Conservation (phyloP, 2,329 filamentous ascomycete species). For the Exophiala spinifera region DNA sequence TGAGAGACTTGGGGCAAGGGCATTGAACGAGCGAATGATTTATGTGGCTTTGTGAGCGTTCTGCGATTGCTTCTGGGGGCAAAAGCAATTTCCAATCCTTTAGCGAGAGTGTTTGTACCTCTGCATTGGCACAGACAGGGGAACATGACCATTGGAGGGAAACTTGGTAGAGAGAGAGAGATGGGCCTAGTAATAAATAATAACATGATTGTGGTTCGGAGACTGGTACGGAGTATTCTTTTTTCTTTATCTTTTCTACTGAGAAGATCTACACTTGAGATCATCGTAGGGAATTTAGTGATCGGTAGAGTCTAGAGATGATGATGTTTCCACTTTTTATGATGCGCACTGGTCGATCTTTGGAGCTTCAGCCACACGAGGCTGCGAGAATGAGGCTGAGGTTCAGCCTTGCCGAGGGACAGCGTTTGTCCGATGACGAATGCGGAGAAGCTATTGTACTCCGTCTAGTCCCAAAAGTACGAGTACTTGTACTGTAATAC, state of each 20-base stretch:
- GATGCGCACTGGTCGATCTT: constrained; percentile 5
- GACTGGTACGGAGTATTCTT: too few relatives aligned
- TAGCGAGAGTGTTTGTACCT: constrained; percentile 15
- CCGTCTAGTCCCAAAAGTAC: too few relatives aligned
- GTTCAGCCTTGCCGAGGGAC: neutral
- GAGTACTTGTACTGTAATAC: too few relatives aligned
- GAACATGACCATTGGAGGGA: constrained; percentile 11
- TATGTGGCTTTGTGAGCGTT: constrained; percentile 18
- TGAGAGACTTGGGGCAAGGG: constrained; percentile 11
- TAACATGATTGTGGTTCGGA: constrained; percentile 5
- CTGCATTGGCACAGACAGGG: constrained; percentile 2
- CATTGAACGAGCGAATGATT: constrained; percentile 20
- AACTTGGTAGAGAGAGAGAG: constrained; percentile 5
- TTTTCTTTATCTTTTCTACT: neutral
- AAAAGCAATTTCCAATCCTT: constrained; percentile 25
- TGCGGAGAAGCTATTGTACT: neutral
- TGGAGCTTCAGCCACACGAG: neutral
- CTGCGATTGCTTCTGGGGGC: constrained; percentile 13
- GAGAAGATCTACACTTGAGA: neutral
- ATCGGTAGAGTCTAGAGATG: neutral
- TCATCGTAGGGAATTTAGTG: neutral
- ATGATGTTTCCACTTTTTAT: constrained; percentile 15
- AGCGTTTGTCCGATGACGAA: neutral
- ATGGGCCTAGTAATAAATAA: neutral
- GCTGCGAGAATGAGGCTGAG: neutral